Evolutionary conservation across 2,329 filamentous ascomycete species (phyloP).

Genomic region (Hymenoscyphus scutula): DNA sequence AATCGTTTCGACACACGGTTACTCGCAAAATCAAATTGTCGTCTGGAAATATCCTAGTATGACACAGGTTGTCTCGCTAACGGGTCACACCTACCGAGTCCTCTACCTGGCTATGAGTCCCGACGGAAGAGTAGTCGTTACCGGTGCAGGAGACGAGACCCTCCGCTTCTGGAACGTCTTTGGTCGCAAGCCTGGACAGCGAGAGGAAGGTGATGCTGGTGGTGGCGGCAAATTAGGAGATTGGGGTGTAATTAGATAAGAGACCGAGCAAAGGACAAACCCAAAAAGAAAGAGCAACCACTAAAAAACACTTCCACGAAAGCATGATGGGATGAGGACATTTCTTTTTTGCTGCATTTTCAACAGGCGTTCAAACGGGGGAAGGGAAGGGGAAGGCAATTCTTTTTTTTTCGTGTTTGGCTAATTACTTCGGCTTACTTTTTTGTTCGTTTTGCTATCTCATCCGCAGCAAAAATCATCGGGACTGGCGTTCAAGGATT

Average conservation of each 20-base stretch:
- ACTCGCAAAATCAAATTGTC: slow-evolving; percentile 97
- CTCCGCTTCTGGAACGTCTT: slow-evolving; percentile 97
- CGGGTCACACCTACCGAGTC: slow-evolving; percentile 94
- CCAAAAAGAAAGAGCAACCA: neutral
- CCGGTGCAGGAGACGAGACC: slow-evolving; percentile 94
- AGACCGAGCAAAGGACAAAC: neutral
- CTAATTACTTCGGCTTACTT: neutral
- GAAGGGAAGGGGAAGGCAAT: no score
- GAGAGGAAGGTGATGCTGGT: slow-evolving; percentile 63
- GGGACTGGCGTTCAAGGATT: neutral
- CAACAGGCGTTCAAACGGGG: neutral
- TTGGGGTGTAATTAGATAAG: slow-evolving; percentile 80
- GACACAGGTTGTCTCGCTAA: slow-evolving; percentile 93
- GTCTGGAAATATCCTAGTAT: slow-evolving; percentile 99
- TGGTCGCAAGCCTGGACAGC: slow-evolving; percentile 71
- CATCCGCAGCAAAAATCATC: neutral
- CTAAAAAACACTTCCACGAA: neutral
- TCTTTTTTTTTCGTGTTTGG: no score
- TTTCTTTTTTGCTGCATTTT: neutral
- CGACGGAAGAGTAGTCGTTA: slow-evolving; percentile 89
- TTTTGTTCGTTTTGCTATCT: neutral
- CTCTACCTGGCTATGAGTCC: slow-evolving; percentile 97
- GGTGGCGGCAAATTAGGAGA: slow-evolving; percentile 64
- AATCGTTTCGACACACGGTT: slow-evolving; percentile 94
- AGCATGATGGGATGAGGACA: neutral